A percentile compares a stretch with the other conserved stretches of the same genome.
phyloP scores from a whole-genome alignment of 2,329 filamentous ascomycete species.

The Nigrograna mackinnonii region DNA sequence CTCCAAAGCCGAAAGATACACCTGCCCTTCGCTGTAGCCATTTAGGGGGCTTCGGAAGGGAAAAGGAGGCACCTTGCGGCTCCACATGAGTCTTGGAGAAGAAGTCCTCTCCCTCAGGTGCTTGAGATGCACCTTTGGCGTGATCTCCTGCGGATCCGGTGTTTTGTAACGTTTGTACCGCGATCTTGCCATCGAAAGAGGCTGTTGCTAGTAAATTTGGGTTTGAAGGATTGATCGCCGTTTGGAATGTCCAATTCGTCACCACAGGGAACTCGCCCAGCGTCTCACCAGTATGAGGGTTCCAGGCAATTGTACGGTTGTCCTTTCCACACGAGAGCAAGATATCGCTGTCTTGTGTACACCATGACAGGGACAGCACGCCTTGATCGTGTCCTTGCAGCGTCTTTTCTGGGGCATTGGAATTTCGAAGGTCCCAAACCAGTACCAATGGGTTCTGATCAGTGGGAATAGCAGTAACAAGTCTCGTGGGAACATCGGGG shows the following conservation, averaged over 20 bases:
- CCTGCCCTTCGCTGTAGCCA: slow-evolving; percentile 88
- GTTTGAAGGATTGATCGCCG: slow-evolving; percentile 90
- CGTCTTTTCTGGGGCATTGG: slow-evolving; percentile 87
- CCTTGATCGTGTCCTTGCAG: slow-evolving; percentile 93
- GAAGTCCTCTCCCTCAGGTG: slow-evolving; percentile 90
- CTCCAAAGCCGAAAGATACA: slow-evolving; percentile 93
- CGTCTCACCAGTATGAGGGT: slow-evolving; percentile 84
- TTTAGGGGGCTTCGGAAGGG: slow-evolving; percentile 80
- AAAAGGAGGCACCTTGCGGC: slow-evolving; percentile 88
- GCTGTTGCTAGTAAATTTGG: slow-evolving; percentile 91
- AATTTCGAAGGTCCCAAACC: slow-evolving; percentile 94
- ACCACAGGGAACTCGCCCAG: slow-evolving; percentile 95
- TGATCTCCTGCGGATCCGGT: slow-evolving; percentile 79
- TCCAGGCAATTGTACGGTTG: slow-evolving; percentile 94
- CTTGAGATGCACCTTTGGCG: slow-evolving; percentile 57
- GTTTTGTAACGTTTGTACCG: slow-evolving; percentile 90
- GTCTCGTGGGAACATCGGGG: slow-evolving; percentile 87
- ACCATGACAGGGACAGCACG: slow-evolving; percentile 94
- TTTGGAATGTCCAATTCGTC: slow-evolving; percentile 99
- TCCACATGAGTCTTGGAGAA: slow-evolving; percentile 92
- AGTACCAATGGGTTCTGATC: slow-evolving; percentile 87
- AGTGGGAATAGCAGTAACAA: slow-evolving; percentile 88
- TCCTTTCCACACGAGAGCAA: slow-evolving; percentile 95
- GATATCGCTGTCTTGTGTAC: slow-evolving; percentile 83
- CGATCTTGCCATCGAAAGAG: slow-evolving; percentile 96